Base-by-base conservation (phyloP, 345 rosid species). In the Sonneratia caseolaris region DNA sequence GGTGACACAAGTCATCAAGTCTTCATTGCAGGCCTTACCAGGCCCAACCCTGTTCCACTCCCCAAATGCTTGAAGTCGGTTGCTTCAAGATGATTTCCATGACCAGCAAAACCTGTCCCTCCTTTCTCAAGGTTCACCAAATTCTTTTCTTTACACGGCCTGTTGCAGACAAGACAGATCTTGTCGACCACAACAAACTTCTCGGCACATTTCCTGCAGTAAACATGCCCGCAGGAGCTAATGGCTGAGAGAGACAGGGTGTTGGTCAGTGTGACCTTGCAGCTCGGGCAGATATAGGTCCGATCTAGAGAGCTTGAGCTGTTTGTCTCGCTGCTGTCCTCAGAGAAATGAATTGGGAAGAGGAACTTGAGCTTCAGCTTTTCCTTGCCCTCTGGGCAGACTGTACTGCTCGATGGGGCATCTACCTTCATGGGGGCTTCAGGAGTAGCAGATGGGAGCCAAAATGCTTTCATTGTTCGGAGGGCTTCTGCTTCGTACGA, bases 401-500 rank as follows among this genome's bases (percentile, higher is more conserved):
- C 70, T 1, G 96, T 90, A 70, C 83, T 73, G 18, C 78, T 77
- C 66, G 93, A 82, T 0, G 99, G 98, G 62, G 91, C 89, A 11
- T 83, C 86, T 0, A 82, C 89, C 84, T 91, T 95, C 49, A 76
- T 85, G 3, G 94, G 78, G 66, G 98, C 98, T 72, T 80, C 98
- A 0, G 99, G 99, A 22, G 99, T 95, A 48, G 99, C 99, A 42
- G 99, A 95, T n/a, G 98, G 98, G 55, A 95, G 90, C 97, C 96
- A 95, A 83, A 92, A 95, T 7, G 98, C 98, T 81, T 95, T 95
- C 99, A 95, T 95, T 3, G 97, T 95, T 64, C 88, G 87, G 64
- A 95, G 96, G 14, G 99, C 99, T 79, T 95, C 98, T 77, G 87
- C 98, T 82, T 95, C 97, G 72, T 79, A 92, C 13, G 94, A 89